Conservation (phyloP, 805 yeast genomes). For the Yamadazyma nakazawae region DNA sequence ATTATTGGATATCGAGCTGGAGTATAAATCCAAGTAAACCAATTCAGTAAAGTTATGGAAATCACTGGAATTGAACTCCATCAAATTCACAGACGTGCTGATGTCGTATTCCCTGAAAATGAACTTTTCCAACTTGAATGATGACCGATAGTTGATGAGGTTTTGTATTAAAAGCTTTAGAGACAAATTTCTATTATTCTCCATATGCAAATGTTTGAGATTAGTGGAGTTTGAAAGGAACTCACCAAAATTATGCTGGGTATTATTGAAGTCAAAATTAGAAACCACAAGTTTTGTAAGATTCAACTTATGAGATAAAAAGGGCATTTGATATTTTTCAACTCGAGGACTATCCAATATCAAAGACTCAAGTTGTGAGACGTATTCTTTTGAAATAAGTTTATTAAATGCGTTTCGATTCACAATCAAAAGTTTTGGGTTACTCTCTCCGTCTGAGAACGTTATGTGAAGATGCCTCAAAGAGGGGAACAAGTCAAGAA, state of each 20-base stretch:
- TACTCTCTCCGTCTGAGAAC: not conserved
- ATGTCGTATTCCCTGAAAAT: slow-evolving; percentile 29
- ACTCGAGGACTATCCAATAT: slow-evolving; percentile 23
- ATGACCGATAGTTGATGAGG: slow-evolving; percentile 26
- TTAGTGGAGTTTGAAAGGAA: slow-evolving; percentile 19
- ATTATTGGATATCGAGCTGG: slow-evolving; percentile 38
- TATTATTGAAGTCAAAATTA: slow-evolving; percentile 29
- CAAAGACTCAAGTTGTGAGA: slow-evolving; percentile 16
- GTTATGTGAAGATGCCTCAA: slow-evolving; percentile 8
- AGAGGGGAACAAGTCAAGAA: slow-evolving; percentile 7
- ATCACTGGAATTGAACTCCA: slow-evolving; percentile 23
- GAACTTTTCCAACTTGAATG: slow-evolving; percentile 23
- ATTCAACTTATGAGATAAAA: slow-evolving; percentile 20
- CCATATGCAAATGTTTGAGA: slow-evolving; percentile 26
- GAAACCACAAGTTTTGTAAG: slow-evolving; percentile 26
- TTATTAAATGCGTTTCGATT: slow-evolving; percentile 9
- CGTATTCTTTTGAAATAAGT: slow-evolving; percentile 1
- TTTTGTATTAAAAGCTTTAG: slow-evolving; percentile 26
- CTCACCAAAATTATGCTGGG: slow-evolving; percentile 25
- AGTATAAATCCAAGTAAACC: slow-evolving; percentile 35
- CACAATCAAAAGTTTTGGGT: not conserved
- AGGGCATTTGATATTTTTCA: slow-evolving; percentile 27
- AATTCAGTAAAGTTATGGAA: slow-evolving; percentile 23
- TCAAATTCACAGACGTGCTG: slow-evolving; percentile 20
- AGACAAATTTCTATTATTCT: slow-evolving; percentile 30